Evolutionary conservation across 2,329 filamentous ascomycete species (phyloP).

Genomic region (Sclerotinia glacialis): DNA sequence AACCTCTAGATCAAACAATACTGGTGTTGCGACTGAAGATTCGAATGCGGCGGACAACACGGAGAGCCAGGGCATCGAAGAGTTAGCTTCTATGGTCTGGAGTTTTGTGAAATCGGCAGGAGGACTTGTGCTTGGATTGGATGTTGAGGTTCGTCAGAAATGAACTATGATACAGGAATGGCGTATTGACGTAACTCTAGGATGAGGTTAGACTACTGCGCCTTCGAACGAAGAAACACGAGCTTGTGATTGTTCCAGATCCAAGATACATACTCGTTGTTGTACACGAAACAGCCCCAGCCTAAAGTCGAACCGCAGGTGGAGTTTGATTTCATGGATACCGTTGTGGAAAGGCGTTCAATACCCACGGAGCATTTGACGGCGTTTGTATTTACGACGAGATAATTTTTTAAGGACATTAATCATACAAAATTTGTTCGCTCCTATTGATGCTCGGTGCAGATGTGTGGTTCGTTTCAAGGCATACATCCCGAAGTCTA

Average conservation of each 20-base stretch:
- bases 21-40: constrained; percentile 9
- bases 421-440: constrained; percentile 1
- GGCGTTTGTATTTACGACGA: constrained; percentile 13
- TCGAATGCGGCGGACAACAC: not conserved
- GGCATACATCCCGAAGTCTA: not conserved
- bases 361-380: constrained; percentile 21
- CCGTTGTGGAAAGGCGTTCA: constrained; percentile 19
- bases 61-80: constrained; percentile 49
- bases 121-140: constrained; percentile 67
- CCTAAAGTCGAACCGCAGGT: constrained; percentile 42
- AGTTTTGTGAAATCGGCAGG: constrained; percentile 69
- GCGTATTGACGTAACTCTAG: constrained; percentile 40
- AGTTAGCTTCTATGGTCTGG: constrained; percentile 75
- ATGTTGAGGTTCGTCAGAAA: constrained; percentile 56
- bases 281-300: constrained; percentile 75
- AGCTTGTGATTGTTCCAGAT: constrained; percentile 80
- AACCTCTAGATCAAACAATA: not conserved
- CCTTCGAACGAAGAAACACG: constrained; percentile 79
- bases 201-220: constrained; percentile 76
- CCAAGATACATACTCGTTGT: constrained; percentile 75
- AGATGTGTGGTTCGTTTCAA: not conserved
- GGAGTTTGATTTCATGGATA: not conserved
- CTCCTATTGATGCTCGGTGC: not conserved
- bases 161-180: not conserved
- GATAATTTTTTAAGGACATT: not conserved